Conservation (phyloP, 192 early-diverging fungal species). For the Dimargaris verticillata region DNA sequence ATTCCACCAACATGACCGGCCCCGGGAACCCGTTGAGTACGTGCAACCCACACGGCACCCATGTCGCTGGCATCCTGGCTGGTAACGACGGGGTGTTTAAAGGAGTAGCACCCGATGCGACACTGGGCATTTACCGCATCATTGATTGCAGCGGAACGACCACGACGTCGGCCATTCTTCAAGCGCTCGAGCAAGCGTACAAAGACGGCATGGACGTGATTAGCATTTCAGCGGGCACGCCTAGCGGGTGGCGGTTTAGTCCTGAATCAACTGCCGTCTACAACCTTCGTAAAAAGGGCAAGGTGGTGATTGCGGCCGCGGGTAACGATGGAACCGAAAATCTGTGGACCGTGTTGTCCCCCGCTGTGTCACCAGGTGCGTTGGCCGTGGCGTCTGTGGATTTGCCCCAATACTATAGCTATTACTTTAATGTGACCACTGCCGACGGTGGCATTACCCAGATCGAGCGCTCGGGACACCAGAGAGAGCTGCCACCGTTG, state of each 20-base stretch:
- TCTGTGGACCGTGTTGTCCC: background rate
- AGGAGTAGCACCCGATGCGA: background rate
- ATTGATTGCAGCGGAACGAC: background rate
- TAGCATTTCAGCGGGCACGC: background rate
- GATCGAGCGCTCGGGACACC: too few relatives aligned
- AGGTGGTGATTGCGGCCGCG: background rate
- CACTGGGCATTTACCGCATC: conserved; percentile 1
- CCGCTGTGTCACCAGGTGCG: background rate
- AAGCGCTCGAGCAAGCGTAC: background rate
- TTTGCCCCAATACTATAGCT: background rate
- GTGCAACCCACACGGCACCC: conserved; percentile 1
- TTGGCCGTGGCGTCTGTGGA: background rate
- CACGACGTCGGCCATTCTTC: background rate
- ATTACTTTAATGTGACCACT: background rate
- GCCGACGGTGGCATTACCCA: background rate
- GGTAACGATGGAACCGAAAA: background rate
- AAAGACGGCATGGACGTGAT: conserved; percentile 3
- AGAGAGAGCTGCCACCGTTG: too few relatives aligned
- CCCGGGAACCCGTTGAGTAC: background rate
- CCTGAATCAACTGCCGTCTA: background rate
- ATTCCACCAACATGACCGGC: background rate
- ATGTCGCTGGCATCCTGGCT: background rate
- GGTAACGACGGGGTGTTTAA: conserved; percentile 2
- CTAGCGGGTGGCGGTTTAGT: background rate
- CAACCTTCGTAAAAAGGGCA: background rate